These are phyloP conservation scores for Populus tremula DNA, from an alignment of 345 rosid species.

Conservation along the genomic window DNA sequence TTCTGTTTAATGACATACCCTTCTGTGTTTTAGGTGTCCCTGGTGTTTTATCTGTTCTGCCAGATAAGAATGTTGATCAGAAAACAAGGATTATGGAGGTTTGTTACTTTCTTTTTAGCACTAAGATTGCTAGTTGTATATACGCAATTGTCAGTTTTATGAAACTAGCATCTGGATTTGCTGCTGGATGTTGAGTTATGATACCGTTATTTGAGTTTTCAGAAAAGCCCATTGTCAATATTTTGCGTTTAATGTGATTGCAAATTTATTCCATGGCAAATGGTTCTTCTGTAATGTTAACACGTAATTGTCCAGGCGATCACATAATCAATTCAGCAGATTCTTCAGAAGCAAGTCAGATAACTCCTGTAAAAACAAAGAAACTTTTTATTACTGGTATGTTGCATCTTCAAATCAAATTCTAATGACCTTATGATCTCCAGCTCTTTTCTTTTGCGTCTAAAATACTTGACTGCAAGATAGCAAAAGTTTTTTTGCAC, in stretches of 20 bases:
- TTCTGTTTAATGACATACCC: slow-evolving; percentile 11
- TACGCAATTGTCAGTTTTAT: neutral
- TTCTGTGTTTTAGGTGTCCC: slow-evolving; percentile 58
- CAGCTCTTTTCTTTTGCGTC: neutral
- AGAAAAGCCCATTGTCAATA: neutral
- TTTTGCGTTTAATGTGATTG: neutral
- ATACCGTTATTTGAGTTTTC: neutral
- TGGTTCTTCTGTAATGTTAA: neutral
- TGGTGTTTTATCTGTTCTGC: slow-evolving; percentile 76
- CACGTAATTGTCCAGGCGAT: too few relatives aligned
- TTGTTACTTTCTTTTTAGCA: neutral
- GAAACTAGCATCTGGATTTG: neutral
- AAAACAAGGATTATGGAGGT: slow-evolving; percentile 78
- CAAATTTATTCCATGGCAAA: neutral
- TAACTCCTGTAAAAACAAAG: slow-evolving; percentile 50
- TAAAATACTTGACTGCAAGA: neutral
- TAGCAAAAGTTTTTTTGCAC: neutral
- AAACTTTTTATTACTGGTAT: slow-evolving; percentile 92
- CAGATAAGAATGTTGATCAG: slow-evolving; percentile 62
- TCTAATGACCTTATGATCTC: neutral
- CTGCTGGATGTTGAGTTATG: neutral
- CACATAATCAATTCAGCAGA: slow-evolving; percentile 20
- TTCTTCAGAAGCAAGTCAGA: slow-evolving; percentile 37
- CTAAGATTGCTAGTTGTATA: neutral
- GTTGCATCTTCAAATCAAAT: slow-evolving; percentile 9